These are phyloP conservation scores for Hypericum androsaemum DNA, from an alignment of 345 rosid genomes.

Conservation along the genomic window DNA sequence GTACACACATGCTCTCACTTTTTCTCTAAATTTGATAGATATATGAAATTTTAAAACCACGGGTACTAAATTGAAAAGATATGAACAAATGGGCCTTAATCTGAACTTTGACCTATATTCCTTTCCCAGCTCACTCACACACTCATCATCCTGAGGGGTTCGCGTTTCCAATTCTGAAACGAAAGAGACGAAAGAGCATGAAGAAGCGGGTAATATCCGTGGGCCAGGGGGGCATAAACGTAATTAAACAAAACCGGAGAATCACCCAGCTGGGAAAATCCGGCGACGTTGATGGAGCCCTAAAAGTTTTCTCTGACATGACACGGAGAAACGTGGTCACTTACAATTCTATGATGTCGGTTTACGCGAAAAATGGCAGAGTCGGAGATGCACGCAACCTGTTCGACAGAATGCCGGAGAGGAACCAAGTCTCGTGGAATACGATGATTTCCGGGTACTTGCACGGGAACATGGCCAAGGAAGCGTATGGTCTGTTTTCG, in stretches of 20 bases:
- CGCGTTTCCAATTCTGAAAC: too few relatives aligned
- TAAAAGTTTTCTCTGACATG: conserved; percentile 27
- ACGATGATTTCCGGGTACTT: conserved; percentile 27
- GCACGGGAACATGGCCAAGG: conserved; percentile 11
- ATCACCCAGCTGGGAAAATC: conserved; percentile 27
- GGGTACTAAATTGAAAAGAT: too few relatives aligned
- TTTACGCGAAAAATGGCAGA: conserved; percentile 27
- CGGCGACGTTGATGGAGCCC: conserved; percentile 29
- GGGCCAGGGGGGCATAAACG: background rate
- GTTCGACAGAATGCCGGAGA: conserved; percentile 25
- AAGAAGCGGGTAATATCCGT: background rate
- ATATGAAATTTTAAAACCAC: too few relatives aligned
- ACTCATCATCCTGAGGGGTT: too few relatives aligned
- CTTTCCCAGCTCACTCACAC: too few relatives aligned
- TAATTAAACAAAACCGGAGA: conserved; percentile 19
- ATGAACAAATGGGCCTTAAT: too few relatives aligned
- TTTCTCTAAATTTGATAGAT: too few relatives aligned
- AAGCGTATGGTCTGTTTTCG: conserved; percentile 24
- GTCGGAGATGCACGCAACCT: conserved; percentile 18
- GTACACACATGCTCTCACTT: too few relatives aligned
- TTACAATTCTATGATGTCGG: conserved; percentile 37
- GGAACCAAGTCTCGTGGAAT: conserved; percentile 35
- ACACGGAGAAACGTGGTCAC: conserved; percentile 24
- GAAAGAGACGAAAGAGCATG: background rate
- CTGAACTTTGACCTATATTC: too few relatives aligned